These are phyloP conservation scores for Coleophoma eucalyptorum DNA, from an alignment of 2,329 filamentous ascomycete genomes.

Conservation along the genomic window DNA sequence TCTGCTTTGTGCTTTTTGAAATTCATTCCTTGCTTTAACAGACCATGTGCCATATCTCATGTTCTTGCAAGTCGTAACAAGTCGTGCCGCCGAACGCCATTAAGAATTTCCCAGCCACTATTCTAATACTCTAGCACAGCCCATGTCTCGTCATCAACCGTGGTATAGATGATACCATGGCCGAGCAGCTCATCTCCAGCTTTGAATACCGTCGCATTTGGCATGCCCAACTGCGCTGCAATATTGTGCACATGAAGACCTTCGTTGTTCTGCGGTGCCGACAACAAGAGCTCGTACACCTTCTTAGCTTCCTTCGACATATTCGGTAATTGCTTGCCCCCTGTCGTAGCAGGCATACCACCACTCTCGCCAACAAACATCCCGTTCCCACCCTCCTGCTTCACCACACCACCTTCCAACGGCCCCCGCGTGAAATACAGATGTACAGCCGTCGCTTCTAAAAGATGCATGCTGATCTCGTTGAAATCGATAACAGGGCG, in stretches of 20 bases:
- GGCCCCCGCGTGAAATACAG: slow-evolving; percentile 75
- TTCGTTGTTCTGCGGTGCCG: slow-evolving; percentile 69
- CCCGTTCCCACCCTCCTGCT: slow-evolving; percentile 23
- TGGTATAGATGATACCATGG: slow-evolving; percentile 79
- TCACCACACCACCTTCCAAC: slow-evolving; percentile 32
- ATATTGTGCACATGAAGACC: slow-evolving; percentile 81
- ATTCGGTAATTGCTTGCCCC: slow-evolving; percentile 25
- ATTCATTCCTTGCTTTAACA: too few relatives aligned
- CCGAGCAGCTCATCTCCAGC: slow-evolving; percentile 79
- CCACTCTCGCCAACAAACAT: slow-evolving; percentile 31
- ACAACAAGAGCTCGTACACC: slow-evolving; percentile 68
- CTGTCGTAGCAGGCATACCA: slow-evolving; percentile 23
- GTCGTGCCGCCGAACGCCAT: background rate
- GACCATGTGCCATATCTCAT: too few relatives aligned
- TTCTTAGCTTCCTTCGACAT: slow-evolving; percentile 57
- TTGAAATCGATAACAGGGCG: slow-evolving; percentile 81
- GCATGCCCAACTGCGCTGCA: slow-evolving; percentile 59
- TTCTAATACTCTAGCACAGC: slow-evolving; percentile 68
- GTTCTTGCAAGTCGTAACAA: background rate
- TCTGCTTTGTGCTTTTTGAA: too few relatives aligned
- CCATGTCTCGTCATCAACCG: slow-evolving; percentile 90
- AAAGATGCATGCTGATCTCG: slow-evolving; percentile 87
- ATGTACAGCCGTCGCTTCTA: slow-evolving; percentile 88
- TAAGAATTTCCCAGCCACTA: background rate
- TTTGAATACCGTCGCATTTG: slow-evolving; percentile 65